phyloP scores from a whole-genome alignment of 805 yeast genomes.

The Metschnikowia amazonensis region DNA sequence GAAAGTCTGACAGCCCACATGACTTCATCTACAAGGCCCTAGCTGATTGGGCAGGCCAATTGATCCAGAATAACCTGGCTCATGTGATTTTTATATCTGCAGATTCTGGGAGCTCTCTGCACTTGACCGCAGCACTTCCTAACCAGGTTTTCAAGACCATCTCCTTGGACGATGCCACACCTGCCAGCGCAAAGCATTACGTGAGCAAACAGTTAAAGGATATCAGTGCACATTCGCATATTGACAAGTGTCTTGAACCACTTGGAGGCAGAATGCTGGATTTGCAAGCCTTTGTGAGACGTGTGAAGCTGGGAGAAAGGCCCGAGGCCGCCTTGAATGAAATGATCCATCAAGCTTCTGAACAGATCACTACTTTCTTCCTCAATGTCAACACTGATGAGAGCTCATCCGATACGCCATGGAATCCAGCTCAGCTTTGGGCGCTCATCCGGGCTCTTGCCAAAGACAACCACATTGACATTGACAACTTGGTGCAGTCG shows the following conservation, averaged over 20 bases:
- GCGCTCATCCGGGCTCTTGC: slow-evolving; percentile 64
- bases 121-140: slow-evolving; percentile 71
- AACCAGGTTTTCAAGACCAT: slow-evolving; percentile 79
- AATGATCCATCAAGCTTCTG: slow-evolving; percentile 80
- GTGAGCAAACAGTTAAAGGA: slow-evolving; percentile 53
- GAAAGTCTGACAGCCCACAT: slow-evolving; percentile 47
- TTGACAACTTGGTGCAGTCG: slow-evolving; percentile 48
- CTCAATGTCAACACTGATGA: slow-evolving; percentile 27
- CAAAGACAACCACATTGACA: slow-evolving; percentile 41
- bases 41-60: slow-evolving; percentile 84
- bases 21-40: slow-evolving; percentile 67
- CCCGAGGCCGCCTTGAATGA: slow-evolving; percentile 73
- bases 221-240: slow-evolving; percentile 24
- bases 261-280: slow-evolving; percentile 95
- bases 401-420: slow-evolving; percentile 37
- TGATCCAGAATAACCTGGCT: slow-evolving; percentile 75
- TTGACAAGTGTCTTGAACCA: slow-evolving; percentile 62
- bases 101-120: slow-evolving; percentile 72
- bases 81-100: slow-evolving; percentile 87
- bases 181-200: slow-evolving; percentile 63
- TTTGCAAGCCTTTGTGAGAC: slow-evolving; percentile 82
- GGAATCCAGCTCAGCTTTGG: slow-evolving; percentile 87
- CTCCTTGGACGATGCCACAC: slow-evolving; percentile 76
- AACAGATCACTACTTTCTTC: slow-evolving; percentile 82
- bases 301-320: slow-evolving; percentile 82